Base-by-base conservation (phyloP, 202 grass and related monocot species). In the Panicum hallii region DNA sequence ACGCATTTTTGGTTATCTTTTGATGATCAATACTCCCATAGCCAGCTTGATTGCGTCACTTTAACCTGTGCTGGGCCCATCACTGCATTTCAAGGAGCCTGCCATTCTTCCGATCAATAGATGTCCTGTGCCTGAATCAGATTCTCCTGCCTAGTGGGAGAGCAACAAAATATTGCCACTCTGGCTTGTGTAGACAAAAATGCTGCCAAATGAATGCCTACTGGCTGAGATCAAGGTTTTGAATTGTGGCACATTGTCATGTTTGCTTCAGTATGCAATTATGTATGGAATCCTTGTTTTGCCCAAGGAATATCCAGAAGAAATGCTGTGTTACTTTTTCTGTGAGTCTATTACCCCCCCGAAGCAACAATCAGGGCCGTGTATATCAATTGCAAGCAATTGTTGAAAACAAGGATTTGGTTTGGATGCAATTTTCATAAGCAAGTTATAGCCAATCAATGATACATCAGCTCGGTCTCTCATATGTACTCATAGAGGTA, bases 61-160 rank as follows among this genome's bases (percentile, higher is more conserved):
- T 28, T 61, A 52, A 8, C 50, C 28, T 46, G 64, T 64, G 54
- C 17, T 77, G 45, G 53, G 53, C 22, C 8, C 68, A 6, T 42
- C 45, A 5, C 20, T 84, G 50, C 40, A 69, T 13, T 84, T 47
- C 17, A 84, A 44, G 47, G 56, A 44, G 52, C n/a, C 43, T 63
- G 16, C 23, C 23, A 57, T 66, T 65, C 36, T 73, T 63, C 11
- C 66, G 50, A 67, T 36, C 54, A 77, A 46, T 7, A 65, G 52
- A 20, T 71, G 64, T 14, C 28, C 40, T 82, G 1, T 67, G 4
- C 19, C 52, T 64, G 80, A 28, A 74, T 68, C 61, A 26, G 72
- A 45, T 82, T 83, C 9, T 63, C 6, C 73, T 26, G 2, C n/a
- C 44, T 20, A 11, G 9, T 20, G 8, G 5, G 14, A 20, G 52